A percentile compares a stretch with the other conserved stretches of the same genome.
These are phyloP conservation scores for Nymphaea thermarum DNA, from an alignment of 164 flowering plant species.

Conservation along the genomic window DNA sequence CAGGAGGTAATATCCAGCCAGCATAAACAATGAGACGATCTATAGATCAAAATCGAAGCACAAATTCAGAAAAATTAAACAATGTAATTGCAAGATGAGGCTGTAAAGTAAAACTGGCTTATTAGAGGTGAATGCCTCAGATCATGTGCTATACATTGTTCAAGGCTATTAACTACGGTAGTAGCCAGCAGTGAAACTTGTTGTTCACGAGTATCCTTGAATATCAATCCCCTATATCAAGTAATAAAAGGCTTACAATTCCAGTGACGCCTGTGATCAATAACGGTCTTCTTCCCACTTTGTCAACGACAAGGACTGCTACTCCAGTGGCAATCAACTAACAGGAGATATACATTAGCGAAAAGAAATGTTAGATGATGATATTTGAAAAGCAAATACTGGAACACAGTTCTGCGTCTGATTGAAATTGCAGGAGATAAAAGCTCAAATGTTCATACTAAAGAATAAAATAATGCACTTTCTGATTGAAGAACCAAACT, in stretches of 20 bases:
- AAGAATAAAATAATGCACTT: neutral
- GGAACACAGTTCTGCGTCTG: neutral
- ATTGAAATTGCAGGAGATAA: neutral
- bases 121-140: neutral
- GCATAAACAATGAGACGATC: constrained; percentile 69
- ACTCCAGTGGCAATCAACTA: constrained; percentile 81
- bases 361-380: neutral
- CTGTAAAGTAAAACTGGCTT: neutral
- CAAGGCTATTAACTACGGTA: neutral
- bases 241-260: constrained; percentile 41
- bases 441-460: neutral
- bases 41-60: constrained; percentile 14
- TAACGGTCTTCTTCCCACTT: constrained; percentile 89
- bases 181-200: neutral
- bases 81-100: neutral
- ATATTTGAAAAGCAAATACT: neutral
- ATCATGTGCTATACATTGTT: neutral
- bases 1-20: constrained; percentile 83
- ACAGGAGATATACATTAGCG: constrained; percentile 2
- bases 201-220: neutral
- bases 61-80: neutral
- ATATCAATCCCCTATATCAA: neutral
- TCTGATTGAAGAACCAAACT: neutral
- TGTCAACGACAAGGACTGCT: constrained; percentile 84
- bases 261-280: constrained; percentile 91